Evolutionary conservation across 257 asterid species (phyloP), one percentile per base, ranked within the genome.

Genomic region (Knoxia roxburghii): DNA sequence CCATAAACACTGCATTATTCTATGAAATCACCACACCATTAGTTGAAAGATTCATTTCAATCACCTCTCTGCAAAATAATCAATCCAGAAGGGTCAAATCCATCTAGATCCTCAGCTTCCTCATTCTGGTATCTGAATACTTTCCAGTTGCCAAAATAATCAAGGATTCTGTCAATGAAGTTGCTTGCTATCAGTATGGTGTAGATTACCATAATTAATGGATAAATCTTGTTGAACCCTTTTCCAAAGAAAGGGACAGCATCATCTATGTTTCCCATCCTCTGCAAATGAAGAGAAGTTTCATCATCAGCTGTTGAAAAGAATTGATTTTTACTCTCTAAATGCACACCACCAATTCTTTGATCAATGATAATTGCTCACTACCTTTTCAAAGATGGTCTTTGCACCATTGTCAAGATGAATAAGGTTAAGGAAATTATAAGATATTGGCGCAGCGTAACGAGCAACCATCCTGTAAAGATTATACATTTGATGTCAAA

Each of bases 221-320:
- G 95, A 79, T 85, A 89, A 18, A 89, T 82, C 78, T 78, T 89
- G 70, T 89, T 89, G 82, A 89, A 89, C 41, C 86, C 86, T 66
- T 80, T 85, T 59, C 95, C 96, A 67, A 89, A 89, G 84, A 89
- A 89, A 48, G 96, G 96, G 62, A 87, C 95, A 58, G 90, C 95
- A 51, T 82, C 87, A 30, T 89, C 96, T 67, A 89, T 87, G 83
- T 89, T 89, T 72, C 96, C 95, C 96, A 89, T 89, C 70, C 87
- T 87, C 90, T 89, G 92, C 82, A 78, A 62, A 68, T 40, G 21
- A 8, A 26, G 20, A 62, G 27, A 57, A 62, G 41, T 24, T 50
- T 37, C n/a, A 35, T 3, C 52, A 46, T 45, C 52, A 50, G 12
- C 56, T 54, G 26, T 24, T 46, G 9, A 30, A 23, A 32, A n/a